A percentile compares a stretch with the other conserved stretches of the same genome.
Evolutionary conservation across 306 rosid species (phyloP).

Genomic region (Cicer cuneatum): DNA sequence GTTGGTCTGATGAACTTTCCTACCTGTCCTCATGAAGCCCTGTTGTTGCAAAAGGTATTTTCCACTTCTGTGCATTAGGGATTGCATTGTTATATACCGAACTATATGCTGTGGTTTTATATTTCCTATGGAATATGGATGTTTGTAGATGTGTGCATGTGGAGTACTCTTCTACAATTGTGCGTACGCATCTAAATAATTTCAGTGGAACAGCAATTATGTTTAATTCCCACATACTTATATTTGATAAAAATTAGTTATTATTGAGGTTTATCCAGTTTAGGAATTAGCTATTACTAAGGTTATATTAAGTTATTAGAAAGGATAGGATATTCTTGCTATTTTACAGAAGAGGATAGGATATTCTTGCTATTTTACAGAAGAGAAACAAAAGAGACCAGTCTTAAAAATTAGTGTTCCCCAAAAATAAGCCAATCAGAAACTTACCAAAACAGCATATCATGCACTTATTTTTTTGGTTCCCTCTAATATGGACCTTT

Average conservation of each 20-base stretch:
- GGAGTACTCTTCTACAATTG: neutral
- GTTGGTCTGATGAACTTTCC: conserved; percentile 86
- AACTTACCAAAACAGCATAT: conserved; percentile 8
- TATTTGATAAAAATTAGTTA: conserved; percentile 2
- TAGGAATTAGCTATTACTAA: neutral
- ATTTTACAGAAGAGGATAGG: neutral
- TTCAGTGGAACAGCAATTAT: conserved; percentile 22
- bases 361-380: conserved; percentile 1
- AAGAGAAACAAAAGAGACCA: neutral
- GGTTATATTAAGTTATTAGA: neutral
- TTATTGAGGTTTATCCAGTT: conserved; percentile 15
- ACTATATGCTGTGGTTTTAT: conserved; percentile 13
- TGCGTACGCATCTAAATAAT: neutral
- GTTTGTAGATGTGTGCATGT: neutral
- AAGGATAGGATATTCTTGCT: neutral
- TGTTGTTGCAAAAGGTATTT: conserved; percentile 70
- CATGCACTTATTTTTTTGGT: neutral
- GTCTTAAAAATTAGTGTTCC: neutral
- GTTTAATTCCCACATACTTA: conserved; percentile 6
- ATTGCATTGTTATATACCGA: conserved; percentile 14
- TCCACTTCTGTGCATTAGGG: conserved; percentile 20
- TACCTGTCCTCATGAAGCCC: conserved; percentile 84
- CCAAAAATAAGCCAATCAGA: conserved; percentile 2
- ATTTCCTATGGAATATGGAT: conserved; percentile 9
- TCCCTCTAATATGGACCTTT: neutral